Evolutionary conservation across 768 basidiomycete species (phyloP).

Genomic region (Daedaleopsis nitida): DNA sequence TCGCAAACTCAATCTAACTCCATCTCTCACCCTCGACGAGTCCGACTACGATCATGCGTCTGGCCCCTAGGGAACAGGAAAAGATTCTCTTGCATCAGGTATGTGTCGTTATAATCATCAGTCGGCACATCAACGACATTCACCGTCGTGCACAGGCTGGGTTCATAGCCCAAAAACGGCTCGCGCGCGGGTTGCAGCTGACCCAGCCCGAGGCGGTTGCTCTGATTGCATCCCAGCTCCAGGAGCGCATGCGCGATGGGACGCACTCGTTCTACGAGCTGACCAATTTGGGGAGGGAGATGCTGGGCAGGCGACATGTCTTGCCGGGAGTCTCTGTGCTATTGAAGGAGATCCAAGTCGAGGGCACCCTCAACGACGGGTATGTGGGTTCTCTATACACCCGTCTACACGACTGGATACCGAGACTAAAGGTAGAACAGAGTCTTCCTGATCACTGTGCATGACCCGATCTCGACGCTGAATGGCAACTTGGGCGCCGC

Average conservation of each 20-base stretch:
- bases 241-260: constrained; percentile 95
- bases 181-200: constrained; percentile 88
- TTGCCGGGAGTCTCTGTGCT: constrained; percentile 74
- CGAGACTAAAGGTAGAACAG: constrained; percentile 41
- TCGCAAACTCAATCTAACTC: too few species aligned
- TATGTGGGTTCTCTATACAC: not conserved
- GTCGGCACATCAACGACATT: not conserved
- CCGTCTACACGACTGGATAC: not conserved
- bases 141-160: constrained; percentile 58
- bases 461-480: constrained; percentile 89
- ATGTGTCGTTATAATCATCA: constrained; percentile 16
- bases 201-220: constrained; percentile 89
- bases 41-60: too few species aligned
- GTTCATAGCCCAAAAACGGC: constrained; percentile 88
- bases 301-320: constrained; percentile 90
- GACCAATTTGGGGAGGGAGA: constrained; percentile 87
- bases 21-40: too few species aligned
- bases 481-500: constrained; percentile 76
- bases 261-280: constrained; percentile 79
- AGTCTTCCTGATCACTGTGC: constrained; percentile 94
- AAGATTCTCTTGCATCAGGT: constrained; percentile 71
- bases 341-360: constrained; percentile 89
- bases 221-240: constrained; percentile 88
- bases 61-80: too few species aligned
- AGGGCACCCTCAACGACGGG: constrained; percentile 91